phyloP scores from a whole-genome alignment of 2,329 filamentous ascomycete genomes.

The Shiraia sp. region DNA sequence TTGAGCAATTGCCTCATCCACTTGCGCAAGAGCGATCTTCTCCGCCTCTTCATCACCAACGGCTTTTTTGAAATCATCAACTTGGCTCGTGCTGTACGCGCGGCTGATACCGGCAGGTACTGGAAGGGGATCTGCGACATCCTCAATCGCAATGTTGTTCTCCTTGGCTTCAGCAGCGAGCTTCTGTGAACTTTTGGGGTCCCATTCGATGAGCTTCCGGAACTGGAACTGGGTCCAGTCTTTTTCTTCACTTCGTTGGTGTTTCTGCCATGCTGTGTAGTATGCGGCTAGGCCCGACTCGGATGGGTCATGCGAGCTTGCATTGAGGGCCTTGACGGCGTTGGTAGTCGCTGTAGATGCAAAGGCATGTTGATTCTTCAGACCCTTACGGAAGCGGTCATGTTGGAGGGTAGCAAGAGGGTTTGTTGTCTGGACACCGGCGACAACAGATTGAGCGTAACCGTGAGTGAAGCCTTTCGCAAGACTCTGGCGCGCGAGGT shows the following conservation, averaged over 20 bases:
- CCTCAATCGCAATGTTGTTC: slow-evolving; percentile 33
- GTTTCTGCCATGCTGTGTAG: slow-evolving; percentile 85
- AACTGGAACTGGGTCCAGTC: slow-evolving; percentile 95
- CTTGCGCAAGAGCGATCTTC: slow-evolving; percentile 70
- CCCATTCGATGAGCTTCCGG: slow-evolving; percentile 87
- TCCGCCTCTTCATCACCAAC: slow-evolving; percentile 53
- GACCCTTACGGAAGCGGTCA: slow-evolving; percentile 53
- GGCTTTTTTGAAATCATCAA: slow-evolving; percentile 64
- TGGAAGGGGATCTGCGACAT: slow-evolving; percentile 32
- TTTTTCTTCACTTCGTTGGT: slow-evolving; percentile 71
- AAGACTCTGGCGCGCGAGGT: slow-evolving; percentile 96
- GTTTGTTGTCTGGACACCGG: slow-evolving; percentile 70
- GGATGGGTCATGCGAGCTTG: slow-evolving; percentile 34
- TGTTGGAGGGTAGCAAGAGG: slow-evolving; percentile 57
- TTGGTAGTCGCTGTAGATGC: slow-evolving; percentile 53
- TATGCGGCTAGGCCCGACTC: slow-evolving; percentile 78
- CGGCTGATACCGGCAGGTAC: slow-evolving; percentile 47
- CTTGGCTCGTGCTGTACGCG: slow-evolving; percentile 58
- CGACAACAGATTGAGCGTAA: slow-evolving; percentile 97
- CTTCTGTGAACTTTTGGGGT: slow-evolving; percentile 55
- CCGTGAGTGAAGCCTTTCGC: slow-evolving; percentile 96
- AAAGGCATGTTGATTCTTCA: slow-evolving; percentile 75
- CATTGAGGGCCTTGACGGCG: slow-evolving; percentile 39
- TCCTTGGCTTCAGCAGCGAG: slow-evolving; percentile 45
- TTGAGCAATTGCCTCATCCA: slow-evolving; percentile 80